Conservation (phyloP, 1,284 basidiomycete genomes). For the Gomphus sp. region DNA sequence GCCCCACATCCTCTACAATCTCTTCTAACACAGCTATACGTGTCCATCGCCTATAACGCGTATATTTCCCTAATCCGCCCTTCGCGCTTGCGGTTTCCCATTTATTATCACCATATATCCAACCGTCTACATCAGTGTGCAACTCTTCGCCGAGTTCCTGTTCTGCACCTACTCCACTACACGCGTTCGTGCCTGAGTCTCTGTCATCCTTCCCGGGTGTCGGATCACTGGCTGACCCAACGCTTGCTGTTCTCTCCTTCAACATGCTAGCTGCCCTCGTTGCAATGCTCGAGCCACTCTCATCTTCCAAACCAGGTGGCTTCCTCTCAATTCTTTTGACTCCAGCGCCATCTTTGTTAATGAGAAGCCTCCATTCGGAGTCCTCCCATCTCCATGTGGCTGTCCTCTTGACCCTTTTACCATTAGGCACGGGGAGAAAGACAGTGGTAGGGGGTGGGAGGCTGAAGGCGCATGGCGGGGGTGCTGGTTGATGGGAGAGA, state of each 20-base stretch:
- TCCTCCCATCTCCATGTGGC: conserved; percentile 85
- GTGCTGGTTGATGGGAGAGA: conserved; percentile 42
- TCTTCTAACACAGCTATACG: conserved; percentile 73
- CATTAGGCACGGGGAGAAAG: conserved; percentile 42
- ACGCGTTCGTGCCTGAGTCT: background rate
- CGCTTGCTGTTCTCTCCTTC: conserved; percentile 5
- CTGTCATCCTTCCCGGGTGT: conserved; percentile 1
- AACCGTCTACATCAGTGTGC: conserved; percentile 79
- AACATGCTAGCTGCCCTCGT: conserved; percentile 5
- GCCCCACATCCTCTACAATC: conserved; percentile 45
- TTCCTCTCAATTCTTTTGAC: conserved; percentile 49
- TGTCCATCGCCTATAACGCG: conserved; percentile 76
- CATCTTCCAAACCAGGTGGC: conserved; percentile 17
- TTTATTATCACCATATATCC: conserved; percentile 94
- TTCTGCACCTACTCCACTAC: conserved; percentile 14
- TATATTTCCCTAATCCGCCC: conserved; percentile 88
- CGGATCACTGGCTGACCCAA: background rate
- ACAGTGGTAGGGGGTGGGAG: conserved; percentile 44
- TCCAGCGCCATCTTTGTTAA: conserved; percentile 42
- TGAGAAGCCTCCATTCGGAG: conserved; percentile 74
- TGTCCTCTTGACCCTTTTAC: conserved; percentile 51
- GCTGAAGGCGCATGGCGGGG: conserved; percentile 56
- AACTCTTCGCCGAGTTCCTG: conserved; percentile 22
- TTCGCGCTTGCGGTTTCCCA: conserved; percentile 78
- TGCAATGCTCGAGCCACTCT: conserved; percentile 6